Evolutionary conservation across 2,329 filamentous ascomycete species (phyloP).

Genomic region (Mycocentrospora acerina): DNA sequence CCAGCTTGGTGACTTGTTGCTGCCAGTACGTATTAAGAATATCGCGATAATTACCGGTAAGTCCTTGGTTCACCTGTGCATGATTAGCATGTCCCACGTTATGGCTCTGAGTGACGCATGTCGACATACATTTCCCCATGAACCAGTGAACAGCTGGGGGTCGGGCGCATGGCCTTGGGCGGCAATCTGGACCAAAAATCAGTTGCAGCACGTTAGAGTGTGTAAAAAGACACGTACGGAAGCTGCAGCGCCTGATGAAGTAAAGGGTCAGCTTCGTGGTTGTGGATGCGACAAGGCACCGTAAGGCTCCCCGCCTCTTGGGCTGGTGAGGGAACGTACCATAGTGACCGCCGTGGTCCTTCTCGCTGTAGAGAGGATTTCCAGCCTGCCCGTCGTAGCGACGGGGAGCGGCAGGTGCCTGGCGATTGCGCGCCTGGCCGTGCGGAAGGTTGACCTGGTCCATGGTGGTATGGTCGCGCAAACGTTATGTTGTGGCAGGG

Average conservation of each 20-base stretch:
- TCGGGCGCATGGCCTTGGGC: conserved; percentile 85
- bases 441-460: conserved; percentile 41
- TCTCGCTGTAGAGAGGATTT: conserved; percentile 49
- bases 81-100: conserved; percentile 27
- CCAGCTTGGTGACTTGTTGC: conserved; percentile 93
- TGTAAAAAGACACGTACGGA: conserved; percentile 55
- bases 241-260: conserved; percentile 65
- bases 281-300: conserved; percentile 10
- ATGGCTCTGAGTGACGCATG: neutral
- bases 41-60: conserved; percentile 90
- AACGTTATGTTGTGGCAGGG: conserved; percentile 36
- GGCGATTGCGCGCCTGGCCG: conserved; percentile 42
- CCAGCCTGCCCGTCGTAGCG: conserved; percentile 55
- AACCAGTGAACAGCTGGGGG: conserved; percentile 86
- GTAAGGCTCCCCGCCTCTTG: neutral
- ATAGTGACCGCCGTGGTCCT: conserved; percentile 52
- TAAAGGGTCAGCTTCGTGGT: conserved; percentile 19
- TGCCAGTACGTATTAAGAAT: conserved; percentile 99
- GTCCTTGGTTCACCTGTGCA: conserved; percentile 84
- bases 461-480: conserved; percentile 37
- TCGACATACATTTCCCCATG: conserved; percentile 83
- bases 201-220: conserved; percentile 19
- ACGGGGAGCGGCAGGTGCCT: conserved; percentile 39
- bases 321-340: conserved; percentile 37
- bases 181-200: conserved; percentile 66